Evolutionary conservation across 106 monocot genomes (phyloP).

Genomic region (Acanthochlamys bracteata): DNA sequence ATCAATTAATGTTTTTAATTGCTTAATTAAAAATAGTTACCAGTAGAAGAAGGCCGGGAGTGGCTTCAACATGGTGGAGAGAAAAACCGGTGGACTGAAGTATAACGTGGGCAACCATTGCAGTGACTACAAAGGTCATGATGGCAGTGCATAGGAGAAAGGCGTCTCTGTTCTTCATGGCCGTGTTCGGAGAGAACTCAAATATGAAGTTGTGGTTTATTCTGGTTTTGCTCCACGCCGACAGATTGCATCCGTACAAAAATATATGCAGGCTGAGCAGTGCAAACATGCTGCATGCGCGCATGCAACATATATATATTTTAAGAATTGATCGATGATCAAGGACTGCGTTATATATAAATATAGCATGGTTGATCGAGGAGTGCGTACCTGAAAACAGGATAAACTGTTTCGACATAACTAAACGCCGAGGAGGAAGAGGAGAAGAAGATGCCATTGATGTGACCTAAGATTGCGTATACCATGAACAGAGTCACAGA

Average conservation of each 20-base stretch:
- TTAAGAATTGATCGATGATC: too few relatives aligned
- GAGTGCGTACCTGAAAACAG: conserved; percentile 91
- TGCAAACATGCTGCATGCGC: conserved; percentile 64
- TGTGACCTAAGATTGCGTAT: conserved; percentile 84
- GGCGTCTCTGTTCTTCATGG: conserved; percentile 81
- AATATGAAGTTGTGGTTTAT: conserved; percentile 99
- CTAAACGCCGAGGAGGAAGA: conserved; percentile 23
- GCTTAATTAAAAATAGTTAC: too few relatives aligned
- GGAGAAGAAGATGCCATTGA: conserved; percentile 85
- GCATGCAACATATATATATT: too few relatives aligned
- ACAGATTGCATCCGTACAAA: conserved; percentile 89
- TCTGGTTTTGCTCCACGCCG: conserved; percentile 65
- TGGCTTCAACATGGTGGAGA: conserved; percentile 27
- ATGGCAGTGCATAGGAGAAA: conserved; percentile 79
- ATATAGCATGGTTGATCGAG: too few relatives aligned
- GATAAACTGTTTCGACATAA: conserved; percentile 87
- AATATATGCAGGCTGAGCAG: conserved; percentile 89
- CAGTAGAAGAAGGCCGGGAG: conserved; percentile 56
- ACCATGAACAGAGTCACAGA: conserved; percentile 81
- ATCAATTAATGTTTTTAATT: too few relatives aligned
- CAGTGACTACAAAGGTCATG: conserved; percentile 72
- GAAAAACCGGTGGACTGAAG: conserved; percentile 32
- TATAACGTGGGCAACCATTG: conserved; percentile 68
- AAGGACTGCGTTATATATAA: too few relatives aligned
- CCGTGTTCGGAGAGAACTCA: conserved; percentile 66